Conservation (phyloP, 2,329 filamentous ascomycete genomes). For the Cladosporium sp. region DNA sequence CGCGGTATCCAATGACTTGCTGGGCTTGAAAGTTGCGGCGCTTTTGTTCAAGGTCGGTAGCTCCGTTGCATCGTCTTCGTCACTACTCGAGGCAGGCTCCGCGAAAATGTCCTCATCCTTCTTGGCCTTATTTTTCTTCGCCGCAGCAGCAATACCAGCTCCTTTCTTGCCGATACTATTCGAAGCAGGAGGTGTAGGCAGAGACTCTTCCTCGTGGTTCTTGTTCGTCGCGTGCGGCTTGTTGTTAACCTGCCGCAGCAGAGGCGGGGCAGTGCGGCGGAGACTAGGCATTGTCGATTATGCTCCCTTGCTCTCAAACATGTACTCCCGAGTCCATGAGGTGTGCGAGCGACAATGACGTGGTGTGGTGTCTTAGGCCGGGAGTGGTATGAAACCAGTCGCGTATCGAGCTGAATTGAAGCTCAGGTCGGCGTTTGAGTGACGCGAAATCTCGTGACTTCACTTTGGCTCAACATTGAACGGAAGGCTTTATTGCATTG, state of each 20-base stretch:
- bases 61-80: constrained; percentile 18
- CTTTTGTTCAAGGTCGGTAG: constrained; percentile 17
- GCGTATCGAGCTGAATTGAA: neutral
- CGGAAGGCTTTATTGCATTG: neutral
- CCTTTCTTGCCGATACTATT: constrained; percentile 4
- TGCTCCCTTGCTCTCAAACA: neutral
- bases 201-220: constrained; percentile 37
- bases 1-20: constrained; percentile 8
- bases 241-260: constrained; percentile 36
- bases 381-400: neutral
- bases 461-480: neutral
- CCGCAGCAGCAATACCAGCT: neutral
- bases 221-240: constrained; percentile 39
- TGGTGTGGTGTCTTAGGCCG: neutral
- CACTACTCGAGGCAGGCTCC: constrained; percentile 23
- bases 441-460: constrained; percentile 2
- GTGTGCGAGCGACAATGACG: neutral
- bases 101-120: constrained; percentile 19
- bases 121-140: neutral
- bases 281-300: neutral
- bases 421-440: neutral
- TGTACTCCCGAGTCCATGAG: neutral
- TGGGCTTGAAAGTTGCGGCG: constrained; percentile 5
- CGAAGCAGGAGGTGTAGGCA: constrained; percentile 20
- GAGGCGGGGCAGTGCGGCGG: constrained; percentile 10